A percentile compares a stretch with the other conserved stretches of the same genome.
These are phyloP conservation scores for Calcarisporium arbuscula DNA, from an alignment of 2,329 filamentous ascomycete genomes.

Conservation along the genomic window DNA sequence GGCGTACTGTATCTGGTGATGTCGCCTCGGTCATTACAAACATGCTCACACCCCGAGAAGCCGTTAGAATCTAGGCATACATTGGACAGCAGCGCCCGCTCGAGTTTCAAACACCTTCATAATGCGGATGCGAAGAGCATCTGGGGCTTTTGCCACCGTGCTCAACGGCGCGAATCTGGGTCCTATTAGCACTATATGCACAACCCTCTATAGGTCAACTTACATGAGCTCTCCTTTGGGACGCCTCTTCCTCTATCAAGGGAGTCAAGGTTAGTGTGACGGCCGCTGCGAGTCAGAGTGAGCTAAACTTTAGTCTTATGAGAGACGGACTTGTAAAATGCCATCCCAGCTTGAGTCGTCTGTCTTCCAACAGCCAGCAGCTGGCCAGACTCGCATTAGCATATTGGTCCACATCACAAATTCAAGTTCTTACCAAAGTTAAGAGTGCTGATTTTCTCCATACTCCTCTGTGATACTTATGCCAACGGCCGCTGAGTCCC, in stretches of 20 bases:
- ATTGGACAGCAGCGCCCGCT: background rate
- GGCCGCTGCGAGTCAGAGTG: conserved; percentile 1
- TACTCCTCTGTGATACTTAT: too few relatives aligned
- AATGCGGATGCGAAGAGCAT: conserved; percentile 1
- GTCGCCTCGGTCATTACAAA: background rate
- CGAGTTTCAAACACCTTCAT: background rate
- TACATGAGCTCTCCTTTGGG: background rate
- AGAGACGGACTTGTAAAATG: background rate
- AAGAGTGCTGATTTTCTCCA: too few relatives aligned
- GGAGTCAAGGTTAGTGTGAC: background rate
- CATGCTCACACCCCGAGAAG: conserved; percentile 3
- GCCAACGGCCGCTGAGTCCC: too few relatives aligned
- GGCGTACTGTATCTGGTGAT: conserved; percentile 3
- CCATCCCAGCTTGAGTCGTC: background rate
- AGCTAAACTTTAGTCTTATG: background rate
- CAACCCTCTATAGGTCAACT: background rate
- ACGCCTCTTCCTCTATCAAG: background rate
- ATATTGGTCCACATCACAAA: too few relatives aligned
- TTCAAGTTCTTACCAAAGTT: too few relatives aligned
- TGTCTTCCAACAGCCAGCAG: background rate
- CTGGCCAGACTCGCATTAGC: too few relatives aligned
- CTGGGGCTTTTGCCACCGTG: conserved; percentile 1
- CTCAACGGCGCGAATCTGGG: background rate
- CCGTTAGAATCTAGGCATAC: conserved; percentile 3
- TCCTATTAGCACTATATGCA: background rate